Evolutionary conservation across 2,329 filamentous ascomycete genomes (phyloP).

Genomic region (Clonostachys byssicola): DNA sequence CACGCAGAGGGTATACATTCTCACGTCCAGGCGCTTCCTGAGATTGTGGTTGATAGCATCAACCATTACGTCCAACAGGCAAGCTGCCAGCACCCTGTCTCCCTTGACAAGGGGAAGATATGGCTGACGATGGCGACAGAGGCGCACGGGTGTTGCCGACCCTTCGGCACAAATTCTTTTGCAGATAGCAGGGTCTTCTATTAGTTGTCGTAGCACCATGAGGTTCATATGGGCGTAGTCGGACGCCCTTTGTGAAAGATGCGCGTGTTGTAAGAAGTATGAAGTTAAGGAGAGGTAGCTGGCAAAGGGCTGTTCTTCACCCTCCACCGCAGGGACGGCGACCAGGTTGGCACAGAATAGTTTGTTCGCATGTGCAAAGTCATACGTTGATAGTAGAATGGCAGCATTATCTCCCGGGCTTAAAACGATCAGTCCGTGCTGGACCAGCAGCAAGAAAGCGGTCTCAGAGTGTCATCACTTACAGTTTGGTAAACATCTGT

Average conservation of each 20-base stretch:
- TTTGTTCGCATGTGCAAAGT: conserved; percentile 93
- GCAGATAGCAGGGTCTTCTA: conserved; percentile 79
- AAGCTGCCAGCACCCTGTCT: conserved; percentile 70
- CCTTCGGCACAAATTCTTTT: conserved; percentile 83
- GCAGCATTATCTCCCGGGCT: conserved; percentile 79
- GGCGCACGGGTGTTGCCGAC: conserved; percentile 66
- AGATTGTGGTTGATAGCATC: conserved; percentile 95
- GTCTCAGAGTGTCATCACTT: conserved; percentile 25
- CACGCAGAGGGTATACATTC: conserved; percentile 77
- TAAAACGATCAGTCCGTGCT: conserved; percentile 2
- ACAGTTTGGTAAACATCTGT: conserved; percentile 76
- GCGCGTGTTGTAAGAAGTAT: conserved; percentile 90
- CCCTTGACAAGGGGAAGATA: conserved; percentile 71
- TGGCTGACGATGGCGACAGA: conserved; percentile 87
- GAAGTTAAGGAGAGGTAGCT: conserved; percentile 85
- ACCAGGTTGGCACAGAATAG: conserved; percentile 87
- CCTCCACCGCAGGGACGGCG: conserved; percentile 57
- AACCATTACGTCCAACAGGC: conserved; percentile 80
- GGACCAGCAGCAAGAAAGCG: too few species aligned
- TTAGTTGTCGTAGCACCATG: conserved; percentile 77
- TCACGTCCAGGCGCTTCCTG: conserved; percentile 76
- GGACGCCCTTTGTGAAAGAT: conserved; percentile 73
- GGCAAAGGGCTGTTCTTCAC: conserved; percentile 69
- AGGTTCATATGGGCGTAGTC: conserved; percentile 83
- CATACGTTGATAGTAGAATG: conserved; percentile 80